Evolutionary conservation across 768 basidiomycete species (phyloP).

Genomic region (Piloderma croceum): DNA sequence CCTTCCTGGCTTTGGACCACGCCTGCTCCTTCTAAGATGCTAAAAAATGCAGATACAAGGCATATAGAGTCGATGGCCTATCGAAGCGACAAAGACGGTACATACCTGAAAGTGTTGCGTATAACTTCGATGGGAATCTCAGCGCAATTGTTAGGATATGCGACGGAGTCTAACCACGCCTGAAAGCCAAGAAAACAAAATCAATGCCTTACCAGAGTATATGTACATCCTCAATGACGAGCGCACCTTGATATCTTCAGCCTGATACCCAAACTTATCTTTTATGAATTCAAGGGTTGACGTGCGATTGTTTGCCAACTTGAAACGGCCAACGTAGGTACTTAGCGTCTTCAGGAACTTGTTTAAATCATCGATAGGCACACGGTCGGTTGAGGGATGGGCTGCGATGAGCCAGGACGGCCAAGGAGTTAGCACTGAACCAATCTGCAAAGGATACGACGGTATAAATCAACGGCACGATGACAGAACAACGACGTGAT

Average conservation of each 20-base stretch:
- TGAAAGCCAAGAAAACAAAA: no score
- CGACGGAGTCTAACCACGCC: constrained; percentile 82
- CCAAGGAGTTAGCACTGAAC: constrained; percentile 89
- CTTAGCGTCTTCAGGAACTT: constrained; percentile 63
- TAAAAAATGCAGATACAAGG: no score
- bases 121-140: constrained; percentile 63
- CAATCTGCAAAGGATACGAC: constrained; percentile 46
- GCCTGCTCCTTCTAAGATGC: constrained; percentile 71
- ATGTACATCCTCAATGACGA: no score
- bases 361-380: constrained; percentile 42
- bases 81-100: not conserved
- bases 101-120: constrained; percentile 63
- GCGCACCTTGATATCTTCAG: constrained; percentile 71
- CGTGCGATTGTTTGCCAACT: constrained; percentile 50
- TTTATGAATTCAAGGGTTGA: constrained; percentile 72
- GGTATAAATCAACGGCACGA: not conserved
- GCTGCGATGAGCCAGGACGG: constrained; percentile 95
- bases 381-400: constrained; percentile 57
- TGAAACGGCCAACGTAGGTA: constrained; percentile 60
- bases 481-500: not conserved
- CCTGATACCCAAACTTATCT: constrained; percentile 72
- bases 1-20: constrained; percentile 55
- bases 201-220: no score
- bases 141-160: constrained; percentile 63
- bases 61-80: no score